phyloP scores from a whole-genome alignment of 2,329 filamentous ascomycete genomes.

The Pseudomassariella vexata region DNA sequence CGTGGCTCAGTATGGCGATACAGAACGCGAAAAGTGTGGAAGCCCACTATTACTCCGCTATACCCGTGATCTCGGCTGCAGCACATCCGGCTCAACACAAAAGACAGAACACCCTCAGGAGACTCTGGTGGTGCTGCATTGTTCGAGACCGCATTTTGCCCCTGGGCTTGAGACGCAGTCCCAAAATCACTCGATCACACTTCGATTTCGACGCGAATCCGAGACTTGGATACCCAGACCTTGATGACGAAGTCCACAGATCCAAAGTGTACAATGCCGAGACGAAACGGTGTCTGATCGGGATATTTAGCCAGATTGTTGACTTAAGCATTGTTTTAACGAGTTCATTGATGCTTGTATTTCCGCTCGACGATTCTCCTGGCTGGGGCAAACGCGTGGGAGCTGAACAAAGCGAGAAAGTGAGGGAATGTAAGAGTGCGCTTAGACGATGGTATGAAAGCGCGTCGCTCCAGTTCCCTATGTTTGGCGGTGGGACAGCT shows the following conservation, averaged over 20 bases:
- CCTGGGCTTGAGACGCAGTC: conserved; percentile 41
- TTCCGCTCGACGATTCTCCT: conserved; percentile 34
- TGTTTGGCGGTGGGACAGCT: conserved; percentile 27
- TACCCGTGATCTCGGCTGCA: conserved; percentile 20
- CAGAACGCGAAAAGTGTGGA: conserved; percentile 41
- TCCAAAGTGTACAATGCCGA: conserved; percentile 39
- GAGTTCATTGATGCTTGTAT: conserved; percentile 38
- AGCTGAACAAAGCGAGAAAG: conserved; percentile 22
- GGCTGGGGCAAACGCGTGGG: conserved; percentile 30
- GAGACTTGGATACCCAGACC: conserved; percentile 34
- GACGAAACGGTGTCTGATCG: conserved; percentile 37
- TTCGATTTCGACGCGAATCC: conserved; percentile 35
- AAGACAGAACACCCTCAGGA: conserved; percentile 37
- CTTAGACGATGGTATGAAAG: conserved; percentile 34
- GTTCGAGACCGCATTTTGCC: conserved; percentile 44
- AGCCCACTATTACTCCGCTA: conserved; percentile 33
- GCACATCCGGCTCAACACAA: conserved; percentile 26
- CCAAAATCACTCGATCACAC: conserved; percentile 42
- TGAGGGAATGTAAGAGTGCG: conserved; percentile 29
- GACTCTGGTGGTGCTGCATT: conserved; percentile 51
- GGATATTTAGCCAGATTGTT: conserved; percentile 39
- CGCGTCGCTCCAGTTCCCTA: conserved; percentile 30
- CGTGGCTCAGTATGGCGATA: conserved; percentile 44
- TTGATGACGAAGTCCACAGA: conserved; percentile 37
- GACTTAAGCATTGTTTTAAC: conserved; percentile 40